Base-by-base conservation (phyloP, 2,329 filamentous ascomycete species). In the Microsporum ferrugineum region DNA sequence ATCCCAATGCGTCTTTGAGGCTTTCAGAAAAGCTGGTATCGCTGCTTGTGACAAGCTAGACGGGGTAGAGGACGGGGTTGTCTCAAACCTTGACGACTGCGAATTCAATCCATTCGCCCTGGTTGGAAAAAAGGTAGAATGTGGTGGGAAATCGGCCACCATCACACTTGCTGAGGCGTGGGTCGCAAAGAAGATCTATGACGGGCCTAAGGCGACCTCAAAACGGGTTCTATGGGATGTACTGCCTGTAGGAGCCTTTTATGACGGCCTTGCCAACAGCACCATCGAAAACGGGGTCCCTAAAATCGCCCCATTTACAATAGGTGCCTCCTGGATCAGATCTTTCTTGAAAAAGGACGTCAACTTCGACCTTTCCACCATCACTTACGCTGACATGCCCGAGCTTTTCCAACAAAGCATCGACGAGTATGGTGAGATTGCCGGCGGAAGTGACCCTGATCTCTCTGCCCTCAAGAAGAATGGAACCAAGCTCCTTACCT, bases 291-390 rank as follows among this genome's bases (percentile, higher is more conserved):
- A 41, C 29, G 56, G 56, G 1, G 34, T 7, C 1, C 36, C 36
- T 0, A 23, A 58, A 7, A 55, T 55, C 5, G 34, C 8, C 10
- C 56, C 56, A 10, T 41, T 31, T 10, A n/a, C 10, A 5, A 36
- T 58, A 5, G 5, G 7, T 10, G 12, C n/a, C 23, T 33, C 36
- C 17, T 58, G 39, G 36, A 45, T 45, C 36, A 58, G 38, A 29
- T 58, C 8, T 31, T 58, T 58, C 29, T 45, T 58, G 36, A 41
- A 58, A n/a, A 58, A 58, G 27, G 56, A 58, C 36, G 12, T 36
- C 12, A 43, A 58, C 36, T 58, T 41, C 6, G 56, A 58, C 39
- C 43, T 38, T 7, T 12, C 38, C 31, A 59, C 58, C 12, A 17
- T 59, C 41, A 45, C 38, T 5, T 59, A 47, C 43, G 58, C 39